These are phyloP conservation scores for Leucoagaricus sp. DNA, from an alignment of 1,284 basidiomycete genomes.

Conservation along the genomic window DNA sequence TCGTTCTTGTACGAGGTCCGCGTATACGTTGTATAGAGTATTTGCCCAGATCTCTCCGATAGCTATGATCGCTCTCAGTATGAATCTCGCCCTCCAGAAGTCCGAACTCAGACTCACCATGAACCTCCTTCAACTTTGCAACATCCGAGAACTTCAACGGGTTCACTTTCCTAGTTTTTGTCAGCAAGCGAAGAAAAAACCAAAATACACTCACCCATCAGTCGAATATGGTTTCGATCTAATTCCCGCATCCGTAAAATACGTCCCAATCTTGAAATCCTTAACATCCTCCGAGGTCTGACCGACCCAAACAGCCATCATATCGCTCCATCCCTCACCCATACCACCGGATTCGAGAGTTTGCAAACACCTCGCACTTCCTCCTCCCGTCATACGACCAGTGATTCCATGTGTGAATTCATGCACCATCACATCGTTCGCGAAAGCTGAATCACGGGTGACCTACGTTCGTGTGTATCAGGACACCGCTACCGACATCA, in stretches of 20 bases:
- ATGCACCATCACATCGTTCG: slow-evolving; percentile 45
- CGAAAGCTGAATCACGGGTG: slow-evolving; percentile 40
- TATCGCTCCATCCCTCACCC: slow-evolving; percentile 51
- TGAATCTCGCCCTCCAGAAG: background rate
- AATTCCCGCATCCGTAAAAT: slow-evolving; percentile 9
- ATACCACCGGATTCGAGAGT: slow-evolving; percentile 46
- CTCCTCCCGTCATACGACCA: slow-evolving; percentile 48
- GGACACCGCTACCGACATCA: background rate
- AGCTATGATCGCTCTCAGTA: slow-evolving; percentile 16
- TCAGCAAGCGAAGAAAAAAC: background rate
- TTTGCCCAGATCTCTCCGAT: slow-evolving; percentile 52
- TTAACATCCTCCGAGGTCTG: slow-evolving; percentile 11
- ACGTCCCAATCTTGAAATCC: slow-evolving; percentile 13
- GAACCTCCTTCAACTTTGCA: slow-evolving; percentile 33
- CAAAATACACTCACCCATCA: background rate
- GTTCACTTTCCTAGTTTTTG: slow-evolving; percentile 16
- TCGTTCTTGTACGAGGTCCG: slow-evolving; percentile 37
- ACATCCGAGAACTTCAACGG: slow-evolving; percentile 21
- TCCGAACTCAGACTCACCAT: slow-evolving; percentile 18
- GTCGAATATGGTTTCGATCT: slow-evolving; percentile 17
- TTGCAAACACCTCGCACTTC: slow-evolving; percentile 45
- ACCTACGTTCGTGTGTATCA: slow-evolving; percentile 15
- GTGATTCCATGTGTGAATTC: slow-evolving; percentile 47
- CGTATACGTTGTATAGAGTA: slow-evolving; percentile 48
- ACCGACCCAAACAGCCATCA: slow-evolving; percentile 36